Percentiles rank a stretch among this genome's conserved stretches.
These are phyloP conservation scores for Circinella umbellata DNA, from an alignment of 371 early-diverging fungal species.

Conservation along the genomic window DNA sequence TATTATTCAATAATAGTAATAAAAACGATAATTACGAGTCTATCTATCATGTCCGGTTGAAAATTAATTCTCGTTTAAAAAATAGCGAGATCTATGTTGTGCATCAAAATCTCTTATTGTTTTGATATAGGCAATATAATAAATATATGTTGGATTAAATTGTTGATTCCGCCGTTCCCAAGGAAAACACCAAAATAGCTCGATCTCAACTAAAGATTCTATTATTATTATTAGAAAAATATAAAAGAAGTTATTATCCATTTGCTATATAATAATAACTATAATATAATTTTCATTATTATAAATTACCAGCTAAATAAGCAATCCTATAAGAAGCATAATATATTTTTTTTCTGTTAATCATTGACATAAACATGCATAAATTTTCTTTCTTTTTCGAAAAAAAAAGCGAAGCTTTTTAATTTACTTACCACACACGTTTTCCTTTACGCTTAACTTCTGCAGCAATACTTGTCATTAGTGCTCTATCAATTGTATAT, in stretches of 20 bases:
- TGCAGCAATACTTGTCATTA: slow-evolving; percentile 15
- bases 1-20: too few species aligned
- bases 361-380: not conserved
- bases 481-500: slow-evolving; percentile 2
- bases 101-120: not conserved
- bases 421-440: slow-evolving; percentile 12
- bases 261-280: not conserved
- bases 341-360: too few species aligned
- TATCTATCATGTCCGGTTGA: too few species aligned
- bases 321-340: slow-evolving; percentile 7
- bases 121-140: slow-evolving; percentile 12
- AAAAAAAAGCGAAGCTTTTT: not conserved
- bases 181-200: slow-evolving; percentile 19
- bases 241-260: not conserved
- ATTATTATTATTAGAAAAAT: not conserved
- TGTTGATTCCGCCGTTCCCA: slow-evolving; percentile 15
- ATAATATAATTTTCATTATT: not conserved
- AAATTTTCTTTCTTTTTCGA: not conserved
- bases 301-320: slow-evolving; percentile 17
- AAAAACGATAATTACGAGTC: too few species aligned
- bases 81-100: not conserved
- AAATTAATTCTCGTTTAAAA: not conserved
- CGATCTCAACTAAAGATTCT: slow-evolving; percentile 15
- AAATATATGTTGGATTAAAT: slow-evolving; percentile 14
- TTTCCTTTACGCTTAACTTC: slow-evolving; percentile 19